Evolutionary conservation across 371 early-diverging fungal genomes (phyloP), one percentile per base, ranked within the genome.

Genomic region (Mucor mucedo): DNA sequence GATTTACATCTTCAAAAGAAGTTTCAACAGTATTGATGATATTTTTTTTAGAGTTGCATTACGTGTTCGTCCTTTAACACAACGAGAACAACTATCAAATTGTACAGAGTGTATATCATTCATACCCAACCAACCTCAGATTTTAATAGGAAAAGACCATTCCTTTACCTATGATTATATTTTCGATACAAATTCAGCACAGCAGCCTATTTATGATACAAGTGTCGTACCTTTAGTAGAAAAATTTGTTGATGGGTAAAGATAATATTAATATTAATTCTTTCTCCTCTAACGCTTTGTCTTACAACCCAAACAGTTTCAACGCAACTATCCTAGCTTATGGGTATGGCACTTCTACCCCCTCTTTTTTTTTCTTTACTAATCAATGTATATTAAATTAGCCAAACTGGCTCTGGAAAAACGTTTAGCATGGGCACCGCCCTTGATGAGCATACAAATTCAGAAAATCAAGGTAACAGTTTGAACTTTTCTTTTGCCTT

Each of bases 281-380:
- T 33, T 14, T 40, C 28, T 40, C 45, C 45, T 62, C 53, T 58
- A 53, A 65, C 58, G 30, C 47, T 54, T 49, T 57, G 39, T 30
- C 14, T 29, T 27, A n/a, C 29, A 42, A 27, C 41, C 27, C 10
- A 32, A 52, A 38, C 64, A 83, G 85, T 29, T 84, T 79, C 87
- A 97, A 93, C 84, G 93, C 86, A 61, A 97, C 92, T 29, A 92
- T 94, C 58, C 85, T 99, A 33, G 99, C 99, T 29, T 99, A 99
- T 78, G 99, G 92, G 75, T 93, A 95, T 49, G 49, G 21, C 39
- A 13, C 55, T 32, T 2, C 2, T 6, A 45, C 14, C 44, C 44
- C 44, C 44, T n/a, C 14, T 44, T 14, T 44, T 58, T 32, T 62
- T 29, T 32, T 65, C 42, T 66, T 60, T 67, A 56, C 55, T 63